Percentiles rank a stretch among this genome's conserved stretches.
These are phyloP conservation scores for Coprinopsis sp. DNA, from an alignment of 768 basidiomycete genomes.

Conservation along the genomic window DNA sequence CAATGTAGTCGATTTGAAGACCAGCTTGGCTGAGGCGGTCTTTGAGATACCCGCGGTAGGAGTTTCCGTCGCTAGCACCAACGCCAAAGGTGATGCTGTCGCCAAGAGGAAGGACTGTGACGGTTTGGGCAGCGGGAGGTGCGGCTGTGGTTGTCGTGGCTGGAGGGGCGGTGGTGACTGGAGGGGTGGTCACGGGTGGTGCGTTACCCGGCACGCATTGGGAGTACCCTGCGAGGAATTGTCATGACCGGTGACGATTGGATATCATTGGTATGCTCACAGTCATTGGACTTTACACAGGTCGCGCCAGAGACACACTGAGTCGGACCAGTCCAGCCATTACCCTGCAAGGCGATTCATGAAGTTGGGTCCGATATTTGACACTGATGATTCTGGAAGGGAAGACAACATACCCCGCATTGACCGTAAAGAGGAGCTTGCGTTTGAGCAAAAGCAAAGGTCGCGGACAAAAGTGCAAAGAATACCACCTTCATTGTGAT, in stretches of 20 bases:
- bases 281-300: not conserved
- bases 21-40: not conserved
- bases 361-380: too few relatives aligned
- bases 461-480: too few relatives aligned
- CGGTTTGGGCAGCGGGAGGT: slow-evolving; percentile 6
- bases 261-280: not conserved
- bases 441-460: not conserved
- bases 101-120: slow-evolving; percentile 2
- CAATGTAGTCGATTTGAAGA: slow-evolving; percentile 1
- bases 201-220: slow-evolving; percentile 10
- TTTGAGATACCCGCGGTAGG: slow-evolving; percentile 1
- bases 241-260: too few relatives aligned
- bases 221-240: not conserved
- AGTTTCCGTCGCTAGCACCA: slow-evolving; percentile 1
- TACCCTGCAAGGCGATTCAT: not conserved
- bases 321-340: not conserved
- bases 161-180: slow-evolving; percentile 8
- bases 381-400: not conserved
- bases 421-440: not conserved
- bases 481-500: too few relatives aligned
- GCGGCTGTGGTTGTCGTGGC: slow-evolving; percentile 14
- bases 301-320: not conserved
- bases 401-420: not conserved
- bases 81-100: slow-evolving; percentile 6
- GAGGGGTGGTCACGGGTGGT: slow-evolving; percentile 4